Base-by-base conservation (phyloP, 2,329 filamentous ascomycete species). In the Biscogniauxia marginata region DNA sequence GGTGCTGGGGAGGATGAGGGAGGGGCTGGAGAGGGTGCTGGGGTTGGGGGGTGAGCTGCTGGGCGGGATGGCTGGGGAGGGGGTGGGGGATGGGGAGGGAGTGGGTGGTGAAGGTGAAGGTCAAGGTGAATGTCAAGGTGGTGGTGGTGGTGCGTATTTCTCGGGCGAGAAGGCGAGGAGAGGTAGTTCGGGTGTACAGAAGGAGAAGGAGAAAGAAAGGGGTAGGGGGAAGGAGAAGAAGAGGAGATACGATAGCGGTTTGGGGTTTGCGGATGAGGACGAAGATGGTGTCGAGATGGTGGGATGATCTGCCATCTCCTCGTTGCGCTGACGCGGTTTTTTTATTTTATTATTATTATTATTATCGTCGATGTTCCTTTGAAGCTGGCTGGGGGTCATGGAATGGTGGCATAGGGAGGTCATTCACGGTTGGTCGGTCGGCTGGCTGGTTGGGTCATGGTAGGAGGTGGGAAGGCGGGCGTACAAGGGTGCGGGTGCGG, bases 211-310 rank as follows among this genome's bases (percentile, higher is more conserved):
- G 20, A 47, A 49, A 3, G 34, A 43, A 48, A 68, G 67, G 20
- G 65, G 65, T 0, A 68, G 60, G 22, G 73, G 67, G 22, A 74
- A 59, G n/a, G n/a, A n/a, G 62, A 82, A 77, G 71, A 73, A 73
- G 56, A 76, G 80, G 56, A 74, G 76, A 55, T 76, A 79, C 60
- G 83, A 85, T 66, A 84, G 80, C 53, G 83, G 82, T 0, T 64
- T 85, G 50, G 81, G 81, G 0, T 72, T 85, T 21, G 60, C 84
- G 66, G 80, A 82, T 23, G 82, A 84, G 64, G 81, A 83, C 34
- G 78, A 79, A 53, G 68, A 65, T 7, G 56, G 55, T 19, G 44
- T 62, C 30, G 63, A 63, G n/a, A 11, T 63, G 46, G 53, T 62
- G 24, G 49, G 19, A n/a, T 59, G 13, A 54, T 24, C 13, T n/a